A percentile compares a stretch with the other conserved stretches of the same genome.
Evolutionary conservation across 805 yeast genomes (phyloP).

Genomic region (Candida wancherniae): DNA sequence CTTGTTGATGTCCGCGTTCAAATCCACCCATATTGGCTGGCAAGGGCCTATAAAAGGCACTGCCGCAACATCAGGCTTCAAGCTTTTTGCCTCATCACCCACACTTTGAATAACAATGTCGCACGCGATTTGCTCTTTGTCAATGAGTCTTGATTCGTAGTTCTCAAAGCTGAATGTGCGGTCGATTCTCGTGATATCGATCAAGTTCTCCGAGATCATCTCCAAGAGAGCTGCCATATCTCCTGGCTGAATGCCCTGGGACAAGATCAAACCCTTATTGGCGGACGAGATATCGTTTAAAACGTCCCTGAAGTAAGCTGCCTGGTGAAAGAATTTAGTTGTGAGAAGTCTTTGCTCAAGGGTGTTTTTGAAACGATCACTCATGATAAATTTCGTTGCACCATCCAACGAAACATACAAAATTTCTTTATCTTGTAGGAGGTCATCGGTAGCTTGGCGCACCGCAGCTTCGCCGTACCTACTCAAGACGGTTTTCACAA

Average conservation of each 20-base stretch:
- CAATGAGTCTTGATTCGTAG: constrained; percentile 73
- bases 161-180: constrained; percentile 49
- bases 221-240: constrained; percentile 61
- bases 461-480: constrained; percentile 43
- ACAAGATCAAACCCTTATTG: constrained; percentile 50
- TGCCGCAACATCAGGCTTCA: constrained; percentile 22
- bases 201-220: constrained; percentile 35
- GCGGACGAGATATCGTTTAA: constrained; percentile 38
- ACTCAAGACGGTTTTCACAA: constrained; percentile 45
- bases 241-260: constrained; percentile 55
- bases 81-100: constrained; percentile 3
- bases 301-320: constrained; percentile 42
- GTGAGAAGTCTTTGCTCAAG: constrained; percentile 35
- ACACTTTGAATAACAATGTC: constrained; percentile 47
- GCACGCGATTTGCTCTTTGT: constrained; percentile 60
- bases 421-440: constrained; percentile 56
- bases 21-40: constrained; percentile 67
- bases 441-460: constrained; percentile 44
- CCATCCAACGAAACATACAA: constrained; percentile 39
- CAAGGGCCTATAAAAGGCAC: constrained; percentile 61
- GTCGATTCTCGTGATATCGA: constrained; percentile 39
- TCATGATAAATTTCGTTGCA: constrained; percentile 48
- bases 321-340: constrained; percentile 37
- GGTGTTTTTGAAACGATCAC: constrained; percentile 47
- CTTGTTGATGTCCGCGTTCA: constrained; percentile 54